These are phyloP conservation scores for Euphorbia lathyris DNA, from an alignment of 345 rosid genomes.

Conservation along the genomic window DNA sequence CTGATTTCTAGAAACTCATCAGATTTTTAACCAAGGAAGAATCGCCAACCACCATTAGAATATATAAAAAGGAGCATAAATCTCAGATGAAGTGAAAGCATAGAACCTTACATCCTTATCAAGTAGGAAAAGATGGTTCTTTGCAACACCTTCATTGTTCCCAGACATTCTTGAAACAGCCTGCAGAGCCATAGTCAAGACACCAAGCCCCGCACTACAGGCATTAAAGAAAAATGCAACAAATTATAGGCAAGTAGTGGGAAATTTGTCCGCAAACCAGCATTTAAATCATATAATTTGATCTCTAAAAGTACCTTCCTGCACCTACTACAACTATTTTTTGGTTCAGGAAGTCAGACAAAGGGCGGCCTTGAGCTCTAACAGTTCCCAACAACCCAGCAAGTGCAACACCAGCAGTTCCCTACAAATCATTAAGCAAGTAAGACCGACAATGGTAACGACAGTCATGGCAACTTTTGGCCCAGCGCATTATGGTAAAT, in stretches of 20 bases:
- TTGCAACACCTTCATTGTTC: conserved; percentile 43
- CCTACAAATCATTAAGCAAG: conserved; percentile 44
- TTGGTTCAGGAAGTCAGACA: conserved; percentile 80
- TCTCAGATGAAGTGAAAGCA: conserved; percentile 5
- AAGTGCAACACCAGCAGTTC: conserved; percentile 99
- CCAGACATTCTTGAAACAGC: conserved; percentile 82
- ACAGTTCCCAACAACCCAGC: conserved; percentile 93
- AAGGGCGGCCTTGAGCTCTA: conserved; percentile 87
- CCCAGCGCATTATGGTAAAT: conserved; percentile 10
- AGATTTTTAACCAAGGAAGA: background rate
- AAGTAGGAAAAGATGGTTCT: conserved; percentile 61
- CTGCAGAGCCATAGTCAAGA: conserved; percentile 69
- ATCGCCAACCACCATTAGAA: background rate
- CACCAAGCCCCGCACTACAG: conserved; percentile 99
- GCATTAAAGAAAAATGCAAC: conserved; percentile 17
- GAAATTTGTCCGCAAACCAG: background rate
- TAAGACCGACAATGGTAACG: conserved; percentile 4
- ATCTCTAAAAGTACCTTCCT: conserved; percentile 66
- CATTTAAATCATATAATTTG: background rate
- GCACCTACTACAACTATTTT: conserved; percentile 99
- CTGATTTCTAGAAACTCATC: background rate
- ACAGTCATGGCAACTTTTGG: conserved; percentile 10
- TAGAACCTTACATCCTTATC: conserved; percentile 80
- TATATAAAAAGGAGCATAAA: background rate
- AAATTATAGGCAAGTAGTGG: conserved; percentile 3